A percentile compares a stretch with the other conserved stretches of the same genome.
phyloP scores from a whole-genome alignment of 2,329 filamentous ascomycete genomes.

The Phaeophleospora eucalypticola region DNA sequence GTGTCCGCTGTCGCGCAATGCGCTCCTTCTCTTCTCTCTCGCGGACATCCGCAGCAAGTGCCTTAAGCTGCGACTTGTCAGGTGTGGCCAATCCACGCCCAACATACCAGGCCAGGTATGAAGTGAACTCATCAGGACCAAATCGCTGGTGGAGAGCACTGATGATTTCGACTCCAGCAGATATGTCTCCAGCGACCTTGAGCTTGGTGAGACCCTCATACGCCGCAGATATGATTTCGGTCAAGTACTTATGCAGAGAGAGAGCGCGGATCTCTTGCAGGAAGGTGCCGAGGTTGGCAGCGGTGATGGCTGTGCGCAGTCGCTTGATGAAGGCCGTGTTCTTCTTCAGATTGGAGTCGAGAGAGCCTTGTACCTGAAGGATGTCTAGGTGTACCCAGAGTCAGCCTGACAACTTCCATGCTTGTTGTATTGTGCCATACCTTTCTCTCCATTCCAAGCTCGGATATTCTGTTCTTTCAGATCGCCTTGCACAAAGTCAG shows the following conservation, averaged over 20 bases:
- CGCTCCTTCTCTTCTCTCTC: constrained; percentile 97
- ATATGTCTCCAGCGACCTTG: constrained; percentile 86
- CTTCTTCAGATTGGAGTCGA: constrained; percentile 95
- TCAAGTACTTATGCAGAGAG: constrained; percentile 92
- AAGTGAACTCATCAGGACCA: constrained; percentile 83
- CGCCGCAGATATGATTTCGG: constrained; percentile 92
- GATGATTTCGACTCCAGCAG: constrained; percentile 85
- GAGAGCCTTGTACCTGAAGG: constrained; percentile 69
- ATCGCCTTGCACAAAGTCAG: constrained; percentile 59
- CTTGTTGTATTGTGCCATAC: too few relatives aligned
- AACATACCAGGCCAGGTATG: constrained; percentile 85
- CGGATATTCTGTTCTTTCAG: constrained; percentile 81
- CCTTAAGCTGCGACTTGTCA: constrained; percentile 79
- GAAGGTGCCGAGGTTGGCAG: constrained; percentile 76
- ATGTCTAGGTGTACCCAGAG: constrained; percentile 60
- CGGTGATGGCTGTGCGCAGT: constrained; percentile 80
- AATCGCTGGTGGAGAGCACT: constrained; percentile 96
- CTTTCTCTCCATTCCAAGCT: constrained; percentile 84
- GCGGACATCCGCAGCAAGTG: constrained; percentile 71
- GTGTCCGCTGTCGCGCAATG: constrained; percentile 74
- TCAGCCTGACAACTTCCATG: too few relatives aligned
- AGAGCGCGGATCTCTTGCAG: constrained; percentile 84
- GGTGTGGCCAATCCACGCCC: constrained; percentile 88
- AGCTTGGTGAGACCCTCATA: constrained; percentile 91
- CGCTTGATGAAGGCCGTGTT: constrained; percentile 98